Conservation (phyloP, 768 basidiomycete genomes). For the Mycena metata region DNA sequence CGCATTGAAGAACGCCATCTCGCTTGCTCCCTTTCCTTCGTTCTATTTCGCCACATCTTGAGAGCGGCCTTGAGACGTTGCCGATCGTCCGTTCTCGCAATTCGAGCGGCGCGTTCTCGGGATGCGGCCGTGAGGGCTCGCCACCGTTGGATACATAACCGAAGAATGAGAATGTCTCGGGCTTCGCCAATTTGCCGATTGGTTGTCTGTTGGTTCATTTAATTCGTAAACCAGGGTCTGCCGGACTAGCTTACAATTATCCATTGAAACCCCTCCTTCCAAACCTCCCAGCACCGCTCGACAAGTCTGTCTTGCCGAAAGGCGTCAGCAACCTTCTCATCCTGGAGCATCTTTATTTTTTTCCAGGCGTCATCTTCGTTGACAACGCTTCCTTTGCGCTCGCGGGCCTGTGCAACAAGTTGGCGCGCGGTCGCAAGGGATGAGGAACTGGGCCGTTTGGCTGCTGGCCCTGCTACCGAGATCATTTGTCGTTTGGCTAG, state of each 20-base stretch:
- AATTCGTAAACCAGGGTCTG: slow-evolving; percentile 24
- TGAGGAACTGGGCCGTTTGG: slow-evolving; percentile 21
- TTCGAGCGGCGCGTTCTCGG: slow-evolving; percentile 57
- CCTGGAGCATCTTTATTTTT: slow-evolving; percentile 76
- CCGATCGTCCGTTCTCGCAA: slow-evolving; percentile 58
- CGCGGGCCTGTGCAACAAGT: slow-evolving; percentile 49
- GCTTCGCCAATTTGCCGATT: slow-evolving; percentile 77
- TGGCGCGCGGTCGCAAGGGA: slow-evolving; percentile 46
- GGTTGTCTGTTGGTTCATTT: slow-evolving; percentile 67
- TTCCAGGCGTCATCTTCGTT: slow-evolving; percentile 86
- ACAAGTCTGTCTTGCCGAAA: slow-evolving; percentile 75
- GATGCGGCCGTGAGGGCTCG: slow-evolving; percentile 54
- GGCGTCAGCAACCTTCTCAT: slow-evolving; percentile 78
- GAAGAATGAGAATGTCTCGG: slow-evolving; percentile 74
- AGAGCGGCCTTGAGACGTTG: slow-evolving; percentile 60
- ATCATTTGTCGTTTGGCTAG: slow-evolving; percentile 30
- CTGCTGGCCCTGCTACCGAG: slow-evolving; percentile 31
- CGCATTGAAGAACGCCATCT: slow-evolving; percentile 82
- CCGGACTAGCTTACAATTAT: slow-evolving; percentile 67
- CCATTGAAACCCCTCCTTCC: slow-evolving; percentile 81
- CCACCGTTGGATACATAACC: slow-evolving; percentile 74
- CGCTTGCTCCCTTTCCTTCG: slow-evolving; percentile 67
- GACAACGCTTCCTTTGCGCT: slow-evolving; percentile 63
- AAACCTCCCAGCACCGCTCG: slow-evolving; percentile 81
- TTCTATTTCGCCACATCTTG: slow-evolving; percentile 65